Evolutionary conservation across 345 rosid species (phyloP).

Genomic region (Eucalyptus fibrosa): DNA sequence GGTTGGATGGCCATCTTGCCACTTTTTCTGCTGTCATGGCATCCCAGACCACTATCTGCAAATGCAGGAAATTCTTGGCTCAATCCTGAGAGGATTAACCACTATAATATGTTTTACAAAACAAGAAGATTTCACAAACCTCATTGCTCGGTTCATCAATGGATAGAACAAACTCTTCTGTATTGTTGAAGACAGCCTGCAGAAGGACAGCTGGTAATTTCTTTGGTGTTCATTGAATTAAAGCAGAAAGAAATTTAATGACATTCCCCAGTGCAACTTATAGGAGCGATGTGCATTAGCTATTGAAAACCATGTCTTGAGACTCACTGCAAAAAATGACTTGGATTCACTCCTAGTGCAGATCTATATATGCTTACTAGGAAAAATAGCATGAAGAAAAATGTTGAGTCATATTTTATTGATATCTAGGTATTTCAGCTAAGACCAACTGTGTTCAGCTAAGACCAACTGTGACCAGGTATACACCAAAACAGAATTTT

Average conservation of each 20-base stretch:
- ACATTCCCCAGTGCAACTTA: background rate
- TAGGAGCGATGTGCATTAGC: background rate
- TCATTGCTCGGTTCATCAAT: constrained; percentile 46
- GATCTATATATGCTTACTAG: background rate
- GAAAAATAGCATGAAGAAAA: background rate
- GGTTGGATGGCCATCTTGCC: constrained; percentile 70
- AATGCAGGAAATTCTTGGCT: background rate
- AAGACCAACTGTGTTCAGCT: background rate
- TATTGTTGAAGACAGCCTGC: constrained; percentile 79
- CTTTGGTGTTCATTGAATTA: background rate
- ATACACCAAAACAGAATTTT: background rate
- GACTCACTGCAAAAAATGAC: background rate
- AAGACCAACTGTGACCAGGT: background rate
- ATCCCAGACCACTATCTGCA: constrained; percentile 74
- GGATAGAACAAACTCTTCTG: constrained; percentile 71
- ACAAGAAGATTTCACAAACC: constrained; percentile 14
- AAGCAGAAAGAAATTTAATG: background rate
- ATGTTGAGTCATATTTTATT: background rate
- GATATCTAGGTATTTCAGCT: background rate
- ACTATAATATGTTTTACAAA: background rate
- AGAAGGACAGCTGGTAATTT: background rate
- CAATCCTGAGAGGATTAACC: background rate
- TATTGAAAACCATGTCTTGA: background rate
- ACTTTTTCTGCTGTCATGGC: constrained; percentile 62
- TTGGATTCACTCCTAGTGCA: background rate